These are phyloP conservation scores for Cupressus sempervirens DNA, from an alignment of 75 land plant species.

Conservation along the genomic window DNA sequence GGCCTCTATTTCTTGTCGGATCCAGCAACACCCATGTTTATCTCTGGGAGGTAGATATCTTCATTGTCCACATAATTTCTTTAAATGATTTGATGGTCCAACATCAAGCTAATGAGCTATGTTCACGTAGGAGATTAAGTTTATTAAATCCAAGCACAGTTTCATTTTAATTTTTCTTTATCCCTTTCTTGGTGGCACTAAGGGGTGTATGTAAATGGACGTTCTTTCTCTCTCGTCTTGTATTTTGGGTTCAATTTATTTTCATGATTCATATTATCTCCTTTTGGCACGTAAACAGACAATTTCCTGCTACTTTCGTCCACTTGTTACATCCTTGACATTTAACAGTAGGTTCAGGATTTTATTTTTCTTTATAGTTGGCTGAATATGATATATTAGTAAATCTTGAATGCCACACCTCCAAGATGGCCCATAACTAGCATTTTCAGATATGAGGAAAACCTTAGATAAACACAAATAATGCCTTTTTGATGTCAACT, in stretches of 20 bases:
- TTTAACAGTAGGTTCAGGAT: neutral
- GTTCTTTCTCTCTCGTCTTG: too few species aligned
- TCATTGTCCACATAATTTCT: neutral
- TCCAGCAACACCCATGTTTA: slow-evolving; percentile 90
- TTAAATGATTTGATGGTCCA: neutral
- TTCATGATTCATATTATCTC: neutral
- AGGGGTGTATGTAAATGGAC: neutral
- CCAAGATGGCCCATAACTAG: too few species aligned
- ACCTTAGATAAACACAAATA: too few species aligned
- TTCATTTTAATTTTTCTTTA: neutral
- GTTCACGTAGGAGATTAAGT: neutral
- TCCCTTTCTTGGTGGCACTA: neutral
- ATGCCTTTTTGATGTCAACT: too few species aligned
- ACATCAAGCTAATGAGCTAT: neutral
- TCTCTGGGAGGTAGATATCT: slow-evolving; percentile 82
- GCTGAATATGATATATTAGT: neutral
- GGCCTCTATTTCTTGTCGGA: slow-evolving; percentile 86
- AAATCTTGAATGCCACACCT: neutral
- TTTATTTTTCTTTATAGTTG: neutral
- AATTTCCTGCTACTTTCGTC: too few species aligned
- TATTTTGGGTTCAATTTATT: neutral
- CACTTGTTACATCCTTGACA: neutral
- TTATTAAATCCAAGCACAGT: neutral
- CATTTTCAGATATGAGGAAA: too few species aligned
- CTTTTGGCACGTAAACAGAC: too few species aligned